Conservation (phyloP, 2,329 filamentous ascomycete species). For the Boeremia lycopersici region DNA sequence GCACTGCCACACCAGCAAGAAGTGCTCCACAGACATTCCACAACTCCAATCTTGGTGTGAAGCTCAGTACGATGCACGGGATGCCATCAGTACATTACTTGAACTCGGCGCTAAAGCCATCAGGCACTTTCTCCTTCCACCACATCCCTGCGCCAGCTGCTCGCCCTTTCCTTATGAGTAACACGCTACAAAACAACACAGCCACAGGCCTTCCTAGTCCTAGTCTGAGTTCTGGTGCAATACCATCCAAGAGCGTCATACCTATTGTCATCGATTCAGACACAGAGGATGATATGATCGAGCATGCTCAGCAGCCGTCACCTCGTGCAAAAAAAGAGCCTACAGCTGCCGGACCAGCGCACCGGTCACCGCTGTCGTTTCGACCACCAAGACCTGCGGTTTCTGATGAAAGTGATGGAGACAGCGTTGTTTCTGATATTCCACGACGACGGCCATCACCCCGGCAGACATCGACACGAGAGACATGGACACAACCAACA, state of each 20-base stretch:
- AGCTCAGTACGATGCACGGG: conserved; percentile 12
- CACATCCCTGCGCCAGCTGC: conserved; percentile 1
- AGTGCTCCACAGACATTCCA: not conserved
- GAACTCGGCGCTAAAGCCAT: conserved; percentile 27
- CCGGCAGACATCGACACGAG: not conserved
- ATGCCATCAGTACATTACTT: conserved; percentile 28
- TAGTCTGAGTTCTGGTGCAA: not conserved
- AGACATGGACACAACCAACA: not conserved
- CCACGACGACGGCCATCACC: not conserved
- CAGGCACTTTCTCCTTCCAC: conserved; percentile 1
- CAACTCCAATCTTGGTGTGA: not conserved
- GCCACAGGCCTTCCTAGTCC: not conserved
- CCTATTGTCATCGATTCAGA: not conserved
- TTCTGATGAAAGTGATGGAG: not conserved
- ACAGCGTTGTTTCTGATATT: not conserved
- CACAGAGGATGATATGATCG: not conserved
- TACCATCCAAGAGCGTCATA: not conserved
- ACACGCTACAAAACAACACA: not conserved
- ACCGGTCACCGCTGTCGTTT: not conserved
- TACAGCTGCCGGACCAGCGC: not conserved
- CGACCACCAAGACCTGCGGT: not conserved
- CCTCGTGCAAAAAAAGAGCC: not conserved
- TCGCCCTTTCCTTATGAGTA: conserved; percentile 15
- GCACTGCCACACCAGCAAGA: not conserved
- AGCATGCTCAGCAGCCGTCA: not conserved